phyloP scores from a whole-genome alignment of 2,329 filamentous ascomycete genomes.

The Aureobasidium sp. region DNA sequence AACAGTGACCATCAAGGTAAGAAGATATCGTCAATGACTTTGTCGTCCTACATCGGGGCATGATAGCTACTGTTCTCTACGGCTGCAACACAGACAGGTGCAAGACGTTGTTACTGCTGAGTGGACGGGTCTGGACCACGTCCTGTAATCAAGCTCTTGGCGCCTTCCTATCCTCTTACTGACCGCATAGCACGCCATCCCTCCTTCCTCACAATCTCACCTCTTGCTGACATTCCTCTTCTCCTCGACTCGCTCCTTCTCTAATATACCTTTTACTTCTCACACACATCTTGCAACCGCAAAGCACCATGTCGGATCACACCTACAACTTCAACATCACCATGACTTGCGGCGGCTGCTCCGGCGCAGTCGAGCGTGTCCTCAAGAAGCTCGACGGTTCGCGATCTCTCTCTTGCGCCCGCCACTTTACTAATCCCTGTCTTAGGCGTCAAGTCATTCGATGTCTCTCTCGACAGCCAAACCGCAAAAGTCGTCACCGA shows the following conservation, averaged over 20 bases:
- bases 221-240: not conserved
- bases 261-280: not conserved
- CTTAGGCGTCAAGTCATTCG: constrained; percentile 78
- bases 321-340: constrained; percentile 90
- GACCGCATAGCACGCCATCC: constrained; percentile 1
- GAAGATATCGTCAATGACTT: not conserved
- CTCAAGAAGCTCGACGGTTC: constrained; percentile 85
- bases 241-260: not conserved
- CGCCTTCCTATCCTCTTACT: not conserved
- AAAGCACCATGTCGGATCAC: constrained; percentile 61
- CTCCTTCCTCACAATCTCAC: not conserved
- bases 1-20: not conserved
- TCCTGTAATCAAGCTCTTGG: constrained; percentile 9
- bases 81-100: not conserved
- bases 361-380: constrained; percentile 83
- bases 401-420: constrained; percentile 25
- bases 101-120: not conserved
- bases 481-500: constrained; percentile 70
- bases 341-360: constrained; percentile 97
- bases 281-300: not conserved
- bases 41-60: too few species aligned
- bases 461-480: constrained; percentile 81
- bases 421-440: not conserved
- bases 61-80: not conserved
- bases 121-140: not conserved